These are phyloP conservation scores for Pythium aristosporum DNA, from an alignment of 352 stramenopile genomes.

Conservation along the genomic window DNA sequence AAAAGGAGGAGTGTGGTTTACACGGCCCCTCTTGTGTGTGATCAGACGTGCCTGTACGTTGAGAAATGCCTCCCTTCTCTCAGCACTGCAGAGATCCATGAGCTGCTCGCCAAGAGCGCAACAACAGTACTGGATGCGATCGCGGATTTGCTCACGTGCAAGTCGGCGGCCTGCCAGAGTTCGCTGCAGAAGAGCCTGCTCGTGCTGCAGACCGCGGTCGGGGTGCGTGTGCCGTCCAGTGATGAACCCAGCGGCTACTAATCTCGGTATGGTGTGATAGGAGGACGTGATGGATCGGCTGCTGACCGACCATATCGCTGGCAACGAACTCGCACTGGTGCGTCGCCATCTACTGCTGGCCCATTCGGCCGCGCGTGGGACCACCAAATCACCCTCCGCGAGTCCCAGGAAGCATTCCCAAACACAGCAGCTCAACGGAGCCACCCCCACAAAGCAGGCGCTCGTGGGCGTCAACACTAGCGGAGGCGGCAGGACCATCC, in stretches of 20 bases:
- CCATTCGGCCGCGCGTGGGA: not conserved
- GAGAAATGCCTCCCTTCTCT: slow-evolving; percentile 59
- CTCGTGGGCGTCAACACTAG: not conserved
- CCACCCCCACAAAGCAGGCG: slow-evolving; percentile 9
- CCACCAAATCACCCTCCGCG: slow-evolving; percentile 13
- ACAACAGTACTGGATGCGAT: slow-evolving; percentile 31
- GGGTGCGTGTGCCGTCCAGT: slow-evolving; percentile 22
- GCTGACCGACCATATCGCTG: slow-evolving; percentile 14
- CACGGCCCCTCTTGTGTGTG: not conserved
- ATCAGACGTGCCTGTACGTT: slow-evolving; percentile 52
- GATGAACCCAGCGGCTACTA: not conserved
- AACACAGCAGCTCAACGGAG: not conserved
- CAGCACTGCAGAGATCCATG: slow-evolving; percentile 28
- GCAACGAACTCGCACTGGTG: slow-evolving; percentile 20
- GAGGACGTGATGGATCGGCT: slow-evolving; percentile 17
- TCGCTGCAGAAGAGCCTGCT: slow-evolving; percentile 43
- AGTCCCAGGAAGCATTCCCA: slow-evolving; percentile 21
- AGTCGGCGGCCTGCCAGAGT: slow-evolving; percentile 45
- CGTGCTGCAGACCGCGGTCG: slow-evolving; percentile 39
- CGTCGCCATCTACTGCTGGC: slow-evolving; percentile 16
- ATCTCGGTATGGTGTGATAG: slow-evolving; percentile 1
- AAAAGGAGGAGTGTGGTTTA: not conserved
- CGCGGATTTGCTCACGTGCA: slow-evolving; percentile 35
- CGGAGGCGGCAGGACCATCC: slow-evolving; percentile 36
- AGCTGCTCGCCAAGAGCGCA: slow-evolving; percentile 28